Percentiles rank a stretch among this genome's conserved stretches.
phyloP scores from a whole-genome alignment of 148 eudicot species.

The Chenopodium berlandieri region DNA sequence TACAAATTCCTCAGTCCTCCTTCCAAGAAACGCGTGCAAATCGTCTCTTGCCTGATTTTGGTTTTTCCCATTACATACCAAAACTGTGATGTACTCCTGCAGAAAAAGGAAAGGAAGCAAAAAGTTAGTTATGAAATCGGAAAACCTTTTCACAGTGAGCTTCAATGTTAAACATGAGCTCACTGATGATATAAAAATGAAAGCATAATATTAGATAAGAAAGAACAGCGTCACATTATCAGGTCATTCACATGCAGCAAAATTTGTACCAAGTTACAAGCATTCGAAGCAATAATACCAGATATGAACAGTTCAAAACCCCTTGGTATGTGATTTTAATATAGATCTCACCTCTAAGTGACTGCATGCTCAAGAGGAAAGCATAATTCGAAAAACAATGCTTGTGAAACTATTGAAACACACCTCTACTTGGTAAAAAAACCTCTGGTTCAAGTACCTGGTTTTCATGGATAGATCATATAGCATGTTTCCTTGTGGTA shows the following conservation, averaged over 20 bases:
- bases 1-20: conserved; percentile 41
- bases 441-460: not conserved
- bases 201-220: not conserved
- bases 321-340: no score
- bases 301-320: no score
- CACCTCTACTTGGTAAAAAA: not conserved
- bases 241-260: not conserved
- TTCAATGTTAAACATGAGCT: not conserved
- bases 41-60: conserved; percentile 48
- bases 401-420: not conserved
- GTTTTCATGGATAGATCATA: not conserved
- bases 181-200: conserved; percentile 1
- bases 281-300: not conserved
- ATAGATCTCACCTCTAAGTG: not conserved
- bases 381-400: not conserved
- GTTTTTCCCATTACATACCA: conserved; percentile 46
- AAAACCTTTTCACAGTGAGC: not conserved
- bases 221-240: not conserved
- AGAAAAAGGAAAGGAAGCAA: conserved; percentile 2
- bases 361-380: not conserved
- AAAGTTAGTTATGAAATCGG: not conserved
- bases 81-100: conserved; percentile 53
- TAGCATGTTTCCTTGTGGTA: not conserved
- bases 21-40: conserved; percentile 52
- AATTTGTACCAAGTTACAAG: not conserved